Evolutionary conservation across 805 yeast genomes (phyloP).

Genomic region (Spathaspora passalidarum): DNA sequence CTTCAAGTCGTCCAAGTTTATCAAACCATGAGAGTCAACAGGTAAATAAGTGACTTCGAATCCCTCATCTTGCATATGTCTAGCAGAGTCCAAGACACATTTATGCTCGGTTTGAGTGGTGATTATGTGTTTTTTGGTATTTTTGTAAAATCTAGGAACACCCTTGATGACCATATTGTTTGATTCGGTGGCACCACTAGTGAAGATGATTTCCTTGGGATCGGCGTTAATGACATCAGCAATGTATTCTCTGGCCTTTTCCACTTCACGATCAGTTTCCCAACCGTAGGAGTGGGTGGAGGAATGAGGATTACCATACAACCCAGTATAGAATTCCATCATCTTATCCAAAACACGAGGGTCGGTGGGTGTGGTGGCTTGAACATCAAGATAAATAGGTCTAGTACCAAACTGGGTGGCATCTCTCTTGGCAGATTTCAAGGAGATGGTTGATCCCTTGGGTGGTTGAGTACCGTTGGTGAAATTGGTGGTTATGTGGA

Average conservation of each 20-base stretch:
- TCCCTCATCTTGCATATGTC: conserved; percentile 94
- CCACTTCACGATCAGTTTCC: conserved; percentile 95
- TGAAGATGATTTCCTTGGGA: conserved; percentile 93
- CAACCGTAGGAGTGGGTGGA: conserved; percentile 97
- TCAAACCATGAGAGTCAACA: conserved; percentile 76
- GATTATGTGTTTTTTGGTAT: conserved; percentile 88
- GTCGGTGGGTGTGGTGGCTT: conserved; percentile 97
- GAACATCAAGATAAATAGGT: conserved; percentile 95
- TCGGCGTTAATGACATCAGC: conserved; percentile 89
- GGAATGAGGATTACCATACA: conserved; percentile 97
- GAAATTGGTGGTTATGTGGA: conserved; percentile 16
- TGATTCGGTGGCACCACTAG: conserved; percentile 97
- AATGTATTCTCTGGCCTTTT: conserved; percentile 75
- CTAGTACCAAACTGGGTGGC: conserved; percentile 59
- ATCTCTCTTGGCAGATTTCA: conserved; percentile 45
- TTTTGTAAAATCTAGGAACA: conserved; percentile 87
- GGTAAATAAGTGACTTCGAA: conserved; percentile 93
- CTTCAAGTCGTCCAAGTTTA: conserved; percentile 74
- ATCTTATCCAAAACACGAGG: conserved; percentile 91
- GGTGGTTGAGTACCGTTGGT: conserved; percentile 31
- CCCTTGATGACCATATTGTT: conserved; percentile 96
- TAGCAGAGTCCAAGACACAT: conserved; percentile 96
- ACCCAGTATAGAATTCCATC: conserved; percentile 84
- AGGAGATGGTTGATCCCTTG: conserved; percentile 42
- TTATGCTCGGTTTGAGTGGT: conserved; percentile 98